These are phyloP conservation scores for Carallia brachiata DNA, from an alignment of 345 rosid genomes.

Conservation along the genomic window DNA sequence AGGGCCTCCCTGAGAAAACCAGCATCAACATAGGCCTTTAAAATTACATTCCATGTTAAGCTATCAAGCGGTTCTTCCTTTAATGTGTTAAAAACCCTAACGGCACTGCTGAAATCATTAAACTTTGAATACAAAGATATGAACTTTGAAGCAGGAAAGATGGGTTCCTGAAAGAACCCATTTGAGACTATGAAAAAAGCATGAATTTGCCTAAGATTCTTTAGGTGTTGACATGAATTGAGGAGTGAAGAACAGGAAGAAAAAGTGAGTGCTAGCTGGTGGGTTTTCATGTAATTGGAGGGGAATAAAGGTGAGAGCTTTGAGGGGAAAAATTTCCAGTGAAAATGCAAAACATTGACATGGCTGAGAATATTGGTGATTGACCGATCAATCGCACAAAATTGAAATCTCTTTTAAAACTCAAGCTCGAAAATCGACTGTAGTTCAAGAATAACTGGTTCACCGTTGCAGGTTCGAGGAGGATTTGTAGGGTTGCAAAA, in stretches of 20 bases:
- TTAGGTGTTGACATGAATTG: slow-evolving; percentile 13
- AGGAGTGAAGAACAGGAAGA: slow-evolving; percentile 12
- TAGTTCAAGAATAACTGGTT: no score
- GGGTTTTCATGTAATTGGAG: slow-evolving; percentile 24
- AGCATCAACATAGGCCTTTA: slow-evolving; percentile 23
- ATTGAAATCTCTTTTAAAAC: no score
- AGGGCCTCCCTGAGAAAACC: slow-evolving; percentile 17
- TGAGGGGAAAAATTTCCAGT: not conserved
- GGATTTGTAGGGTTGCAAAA: no score
- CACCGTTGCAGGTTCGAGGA: no score
- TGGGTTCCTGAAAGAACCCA: not conserved
- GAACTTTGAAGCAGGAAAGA: slow-evolving; percentile 19
- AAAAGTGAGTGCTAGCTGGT: not conserved
- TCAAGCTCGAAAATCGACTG: no score
- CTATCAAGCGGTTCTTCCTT: slow-evolving; percentile 10
- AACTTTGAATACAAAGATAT: slow-evolving; percentile 12
- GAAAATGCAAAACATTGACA: slow-evolving; percentile 1
- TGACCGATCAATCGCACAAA: not conserved
- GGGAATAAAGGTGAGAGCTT: slow-evolving; percentile 11
- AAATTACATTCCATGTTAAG: slow-evolving; percentile 27
- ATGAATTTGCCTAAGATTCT: slow-evolving; percentile 16
- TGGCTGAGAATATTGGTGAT: not conserved
- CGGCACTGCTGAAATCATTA: slow-evolving; percentile 16
- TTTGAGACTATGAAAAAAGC: slow-evolving; percentile 13
- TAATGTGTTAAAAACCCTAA: slow-evolving; percentile 14